These are phyloP conservation scores for Aureobasidium sp. DNA, from an alignment of 2,329 filamentous ascomycete genomes.

Conservation along the genomic window DNA sequence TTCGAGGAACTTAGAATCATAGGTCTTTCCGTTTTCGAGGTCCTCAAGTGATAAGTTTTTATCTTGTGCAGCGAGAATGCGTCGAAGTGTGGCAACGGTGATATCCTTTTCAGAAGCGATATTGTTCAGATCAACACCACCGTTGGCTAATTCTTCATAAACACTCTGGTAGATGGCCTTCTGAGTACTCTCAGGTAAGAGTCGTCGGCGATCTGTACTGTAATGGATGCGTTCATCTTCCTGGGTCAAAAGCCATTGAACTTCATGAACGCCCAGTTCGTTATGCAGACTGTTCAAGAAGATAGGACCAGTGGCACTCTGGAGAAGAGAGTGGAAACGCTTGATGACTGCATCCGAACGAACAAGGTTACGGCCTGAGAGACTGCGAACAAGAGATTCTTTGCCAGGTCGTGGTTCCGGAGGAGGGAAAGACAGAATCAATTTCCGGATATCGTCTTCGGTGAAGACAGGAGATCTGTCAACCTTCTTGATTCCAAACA, in stretches of 20 bases:
- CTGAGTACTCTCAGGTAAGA: neutral
- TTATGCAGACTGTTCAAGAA: neutral
- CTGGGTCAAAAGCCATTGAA: constrained; percentile 5
- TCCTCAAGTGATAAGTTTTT: neutral
- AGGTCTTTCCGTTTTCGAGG: neutral
- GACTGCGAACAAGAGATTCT: constrained; percentile 9
- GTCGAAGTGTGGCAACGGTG: neutral
- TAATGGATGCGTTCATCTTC: neutral
- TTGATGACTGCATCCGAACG: constrained; percentile 4
- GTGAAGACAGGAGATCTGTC: neutral
- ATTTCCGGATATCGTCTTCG: constrained; percentile 1
- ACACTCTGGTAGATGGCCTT: neutral
- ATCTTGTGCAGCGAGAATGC: neutral
- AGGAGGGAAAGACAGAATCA: constrained; percentile 6
- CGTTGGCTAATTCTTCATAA: neutral
- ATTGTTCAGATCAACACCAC: neutral
- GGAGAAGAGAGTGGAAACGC: neutral
- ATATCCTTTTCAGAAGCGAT: neutral
- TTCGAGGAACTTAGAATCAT: neutral
- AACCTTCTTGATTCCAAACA: neutral
- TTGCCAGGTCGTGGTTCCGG: neutral
- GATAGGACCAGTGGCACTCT: neutral
- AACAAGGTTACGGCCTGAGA: constrained; percentile 1
- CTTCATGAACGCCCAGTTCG: constrained; percentile 3
- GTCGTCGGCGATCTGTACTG: neutral